Conservation (phyloP, 805 yeast genomes). For the Metschnikowia gelsemii region DNA sequence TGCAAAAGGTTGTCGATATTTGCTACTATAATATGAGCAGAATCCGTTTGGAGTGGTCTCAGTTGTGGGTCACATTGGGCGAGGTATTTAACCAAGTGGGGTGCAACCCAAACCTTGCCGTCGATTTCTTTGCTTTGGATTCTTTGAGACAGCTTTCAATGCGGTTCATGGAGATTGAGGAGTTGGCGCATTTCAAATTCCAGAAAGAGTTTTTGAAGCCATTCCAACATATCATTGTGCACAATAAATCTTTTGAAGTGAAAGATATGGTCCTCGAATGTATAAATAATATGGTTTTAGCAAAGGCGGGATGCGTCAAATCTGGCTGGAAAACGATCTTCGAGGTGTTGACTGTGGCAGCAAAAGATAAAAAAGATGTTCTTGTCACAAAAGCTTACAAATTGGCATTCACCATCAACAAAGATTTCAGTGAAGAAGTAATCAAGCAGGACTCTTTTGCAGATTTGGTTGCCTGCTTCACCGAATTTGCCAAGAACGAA, state of each 20-base stretch:
- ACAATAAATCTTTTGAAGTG: slow-evolving; percentile 67
- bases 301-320: slow-evolving; percentile 69
- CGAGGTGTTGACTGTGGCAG: slow-evolving; percentile 73
- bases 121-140: slow-evolving; percentile 88
- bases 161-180: slow-evolving; percentile 91
- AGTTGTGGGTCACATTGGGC: slow-evolving; percentile 92
- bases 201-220: slow-evolving; percentile 93
- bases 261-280: slow-evolving; percentile 90
- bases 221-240: slow-evolving; percentile 71
- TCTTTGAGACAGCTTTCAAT: slow-evolving; percentile 89
- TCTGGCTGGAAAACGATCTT: slow-evolving; percentile 96
- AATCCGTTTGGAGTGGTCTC: slow-evolving; percentile 95
- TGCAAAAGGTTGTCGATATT: slow-evolving; percentile 95
- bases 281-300: slow-evolving; percentile 76
- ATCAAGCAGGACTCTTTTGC: slow-evolving; percentile 65
- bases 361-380: slow-evolving; percentile 54
- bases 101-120: slow-evolving; percentile 69
- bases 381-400: slow-evolving; percentile 65
- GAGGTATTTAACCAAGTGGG: slow-evolving; percentile 84
- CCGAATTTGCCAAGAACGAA: slow-evolving; percentile 81
- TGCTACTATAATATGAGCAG: slow-evolving; percentile 97
- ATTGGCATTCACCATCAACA: slow-evolving; percentile 60
- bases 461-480: slow-evolving; percentile 70
- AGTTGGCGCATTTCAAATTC: slow-evolving; percentile 90
- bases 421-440: slow-evolving; percentile 60